Evolutionary conservation across 768 basidiomycete genomes (phyloP).

Genomic region (Baorangia bicolor): DNA sequence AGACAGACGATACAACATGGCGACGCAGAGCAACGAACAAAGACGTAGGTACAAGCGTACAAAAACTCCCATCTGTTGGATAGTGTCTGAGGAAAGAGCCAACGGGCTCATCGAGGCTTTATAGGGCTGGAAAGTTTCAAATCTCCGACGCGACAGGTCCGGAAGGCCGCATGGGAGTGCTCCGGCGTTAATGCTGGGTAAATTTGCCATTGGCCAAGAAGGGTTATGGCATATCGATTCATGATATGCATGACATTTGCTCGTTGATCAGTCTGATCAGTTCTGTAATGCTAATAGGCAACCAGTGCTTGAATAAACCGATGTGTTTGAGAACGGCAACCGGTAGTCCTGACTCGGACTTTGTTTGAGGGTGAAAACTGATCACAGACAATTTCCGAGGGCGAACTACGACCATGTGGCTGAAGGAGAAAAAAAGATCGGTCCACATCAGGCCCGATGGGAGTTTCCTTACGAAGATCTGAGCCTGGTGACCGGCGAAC

Average conservation of each 20-base stretch:
- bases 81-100: conserved; percentile 17
- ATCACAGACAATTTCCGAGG: background rate
- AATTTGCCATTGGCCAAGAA: conserved; percentile 24
- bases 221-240: conserved; percentile 8
- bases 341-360: too few relatives aligned
- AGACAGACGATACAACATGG: conserved; percentile 1
- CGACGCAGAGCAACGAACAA: conserved; percentile 18
- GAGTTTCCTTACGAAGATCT: background rate
- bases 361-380: background rate
- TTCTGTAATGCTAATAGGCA: background rate
- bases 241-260: background rate
- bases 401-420: background rate
- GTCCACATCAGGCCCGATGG: background rate
- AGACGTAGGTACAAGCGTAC: conserved; percentile 29
- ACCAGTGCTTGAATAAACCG: background rate
- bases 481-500: background rate
- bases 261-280: conserved; percentile 9
- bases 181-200: background rate
- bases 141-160: conserved; percentile 29
- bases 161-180: conserved; percentile 14
- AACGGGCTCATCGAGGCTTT: conserved; percentile 9
- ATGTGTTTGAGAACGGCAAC: background rate
- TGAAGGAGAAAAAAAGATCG: background rate
- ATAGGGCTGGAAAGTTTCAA: conserved; percentile 17
- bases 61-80: conserved; percentile 37